Evolutionary conservation across 2,329 filamentous ascomycete genomes (phyloP).

Genomic region (Ophiostoma australiae): DNA sequence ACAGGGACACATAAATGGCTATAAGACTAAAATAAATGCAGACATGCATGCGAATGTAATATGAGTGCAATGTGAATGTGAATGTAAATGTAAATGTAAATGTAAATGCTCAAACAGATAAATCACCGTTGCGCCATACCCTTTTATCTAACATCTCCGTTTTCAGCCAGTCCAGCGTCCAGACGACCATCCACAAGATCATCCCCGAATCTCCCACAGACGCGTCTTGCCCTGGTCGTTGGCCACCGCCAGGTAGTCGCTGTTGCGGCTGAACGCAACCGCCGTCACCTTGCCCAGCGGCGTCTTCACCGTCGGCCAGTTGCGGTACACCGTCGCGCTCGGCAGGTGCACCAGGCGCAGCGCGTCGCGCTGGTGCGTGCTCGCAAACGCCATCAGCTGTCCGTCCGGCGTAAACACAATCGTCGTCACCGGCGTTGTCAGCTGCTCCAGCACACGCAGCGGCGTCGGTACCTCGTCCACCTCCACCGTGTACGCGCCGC

Average conservation of each 20-base stretch:
- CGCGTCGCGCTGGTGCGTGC: slow-evolving; percentile 81
- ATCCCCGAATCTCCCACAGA: slow-evolving; percentile 80
- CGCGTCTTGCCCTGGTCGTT: slow-evolving; percentile 86
- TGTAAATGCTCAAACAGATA: slow-evolving; percentile 9
- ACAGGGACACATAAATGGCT: neutral
- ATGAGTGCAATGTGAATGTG: neutral
- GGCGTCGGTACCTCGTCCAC: slow-evolving; percentile 67
- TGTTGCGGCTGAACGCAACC: slow-evolving; percentile 62
- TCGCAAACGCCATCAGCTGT: slow-evolving; percentile 82
- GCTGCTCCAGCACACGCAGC: slow-evolving; percentile 69
- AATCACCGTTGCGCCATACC: slow-evolving; percentile 11
- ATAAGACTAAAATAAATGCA: neutral
- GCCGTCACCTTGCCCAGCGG: slow-evolving; percentile 77
- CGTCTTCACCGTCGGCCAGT: slow-evolving; percentile 92
- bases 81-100: neutral
- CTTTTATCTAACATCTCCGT: neutral
- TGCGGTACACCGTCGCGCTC: slow-evolving; percentile 87
- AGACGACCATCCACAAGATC: neutral
- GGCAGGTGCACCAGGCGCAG: slow-evolving; percentile 84
- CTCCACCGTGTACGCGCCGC: slow-evolving; percentile 38
- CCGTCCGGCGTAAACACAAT: slow-evolving; percentile 82
- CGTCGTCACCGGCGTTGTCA: slow-evolving; percentile 78
- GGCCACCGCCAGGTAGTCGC: slow-evolving; percentile 72
- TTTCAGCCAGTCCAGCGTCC: slow-evolving; percentile 29
- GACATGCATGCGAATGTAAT: no score